Percentiles rank a stretch among this genome's conserved stretches.
phyloP scores from a whole-genome alignment of 2,329 filamentous ascomycete species.

The Aureobasidium uvarum region DNA sequence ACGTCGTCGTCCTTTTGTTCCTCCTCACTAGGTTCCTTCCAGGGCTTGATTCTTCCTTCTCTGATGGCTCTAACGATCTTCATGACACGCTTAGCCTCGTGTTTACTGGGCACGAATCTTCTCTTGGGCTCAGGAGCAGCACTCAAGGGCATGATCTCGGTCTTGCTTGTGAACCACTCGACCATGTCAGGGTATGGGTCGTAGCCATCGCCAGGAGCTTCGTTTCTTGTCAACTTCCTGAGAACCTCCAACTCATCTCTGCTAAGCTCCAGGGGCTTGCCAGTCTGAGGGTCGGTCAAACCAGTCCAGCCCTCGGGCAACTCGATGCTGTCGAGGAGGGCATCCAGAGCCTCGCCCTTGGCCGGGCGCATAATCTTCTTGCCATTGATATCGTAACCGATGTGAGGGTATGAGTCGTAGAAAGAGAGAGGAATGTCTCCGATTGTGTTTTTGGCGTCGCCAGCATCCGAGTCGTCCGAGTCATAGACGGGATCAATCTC shows the following conservation, averaged over 20 bases:
- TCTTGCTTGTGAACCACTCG: constrained; percentile 86
- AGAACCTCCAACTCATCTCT: constrained; percentile 86
- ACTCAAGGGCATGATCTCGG: constrained; percentile 89
- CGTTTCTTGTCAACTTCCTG: constrained; percentile 82
- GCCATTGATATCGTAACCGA: constrained; percentile 98
- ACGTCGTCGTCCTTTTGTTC: constrained; percentile 64
- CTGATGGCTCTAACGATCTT: constrained; percentile 95
- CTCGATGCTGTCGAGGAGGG: constrained; percentile 92
- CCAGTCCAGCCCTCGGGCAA: constrained; percentile 97
- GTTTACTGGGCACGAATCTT: constrained; percentile 92
- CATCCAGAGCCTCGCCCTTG: constrained; percentile 88
- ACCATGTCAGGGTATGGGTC: constrained; percentile 91
- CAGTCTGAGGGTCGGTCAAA: constrained; percentile 87
- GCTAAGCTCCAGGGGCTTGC: constrained; percentile 84
- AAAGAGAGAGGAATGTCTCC: constrained; percentile 91
- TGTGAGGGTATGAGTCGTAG: constrained; percentile 97
- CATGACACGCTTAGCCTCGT: constrained; percentile 94
- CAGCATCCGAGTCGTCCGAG: constrained; percentile 86
- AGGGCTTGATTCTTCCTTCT: constrained; percentile 90
- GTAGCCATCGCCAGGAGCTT: constrained; percentile 82
- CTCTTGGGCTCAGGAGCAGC: constrained; percentile 94
- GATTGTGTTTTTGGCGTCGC: constrained; percentile 81
- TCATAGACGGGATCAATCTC: constrained; percentile 96
- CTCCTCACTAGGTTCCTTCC: constrained; percentile 71
- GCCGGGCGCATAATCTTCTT: constrained; percentile 97